A percentile compares a stretch with the other conserved stretches of the same genome.
phyloP scores from a whole-genome alignment of 192 early-diverging fungal genomes.

The Obelidium mucronatum region DNA sequence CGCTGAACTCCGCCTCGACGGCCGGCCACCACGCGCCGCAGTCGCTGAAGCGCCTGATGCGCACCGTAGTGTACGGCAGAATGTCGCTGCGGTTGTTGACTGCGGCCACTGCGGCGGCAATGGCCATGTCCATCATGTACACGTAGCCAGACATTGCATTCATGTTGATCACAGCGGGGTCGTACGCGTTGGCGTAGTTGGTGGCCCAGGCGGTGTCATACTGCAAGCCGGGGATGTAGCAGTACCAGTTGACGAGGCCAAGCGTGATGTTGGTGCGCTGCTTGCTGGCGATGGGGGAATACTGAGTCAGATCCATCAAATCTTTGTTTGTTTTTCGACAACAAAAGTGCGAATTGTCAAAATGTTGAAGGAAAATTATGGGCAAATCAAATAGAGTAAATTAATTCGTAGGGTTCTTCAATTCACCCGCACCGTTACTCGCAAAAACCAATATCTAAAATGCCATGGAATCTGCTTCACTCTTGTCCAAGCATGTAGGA shows the following conservation, averaged over 20 bases:
- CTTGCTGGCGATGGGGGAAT: too few relatives aligned
- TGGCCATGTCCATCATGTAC: background rate
- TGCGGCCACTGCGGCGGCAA: background rate
- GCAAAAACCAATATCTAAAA: too few relatives aligned
- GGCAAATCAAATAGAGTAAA: too few relatives aligned
- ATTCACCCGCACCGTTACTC: too few relatives aligned
- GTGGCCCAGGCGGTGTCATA: too few relatives aligned
- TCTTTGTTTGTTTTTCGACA: too few relatives aligned
- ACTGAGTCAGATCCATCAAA: too few relatives aligned
- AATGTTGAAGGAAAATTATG: too few relatives aligned
- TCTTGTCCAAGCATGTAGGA: background rate
- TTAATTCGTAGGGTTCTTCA: too few relatives aligned
- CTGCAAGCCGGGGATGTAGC: background rate
- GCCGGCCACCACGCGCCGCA: background rate
- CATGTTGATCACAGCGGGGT: background rate
- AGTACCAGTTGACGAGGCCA: background rate
- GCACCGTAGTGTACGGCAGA: background rate
- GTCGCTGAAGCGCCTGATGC: background rate
- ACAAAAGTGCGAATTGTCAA: too few relatives aligned
- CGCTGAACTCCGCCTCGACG: background rate
- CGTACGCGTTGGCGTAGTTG: background rate
- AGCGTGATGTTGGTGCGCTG: conserved; percentile 6
- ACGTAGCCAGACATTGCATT: background rate
- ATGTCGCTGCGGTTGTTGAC: background rate
- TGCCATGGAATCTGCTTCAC: too few relatives aligned